phyloP scores from a whole-genome alignment of 1,284 basidiomycete species.

The Quambalaria eucalypti region DNA sequence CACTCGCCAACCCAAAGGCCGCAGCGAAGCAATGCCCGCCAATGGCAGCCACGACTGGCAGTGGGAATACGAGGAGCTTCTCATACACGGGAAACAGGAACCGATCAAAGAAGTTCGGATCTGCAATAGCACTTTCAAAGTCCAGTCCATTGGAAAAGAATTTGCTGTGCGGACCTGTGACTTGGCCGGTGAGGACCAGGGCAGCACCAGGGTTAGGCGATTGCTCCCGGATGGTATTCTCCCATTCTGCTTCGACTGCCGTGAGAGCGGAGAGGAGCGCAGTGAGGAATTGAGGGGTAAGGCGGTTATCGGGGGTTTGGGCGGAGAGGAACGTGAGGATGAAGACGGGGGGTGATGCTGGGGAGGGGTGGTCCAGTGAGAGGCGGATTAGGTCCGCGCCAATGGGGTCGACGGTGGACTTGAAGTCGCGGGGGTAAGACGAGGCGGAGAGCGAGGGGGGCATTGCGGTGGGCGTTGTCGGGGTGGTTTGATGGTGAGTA shows the following conservation, averaged over 20 bases:
- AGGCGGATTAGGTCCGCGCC: no score
- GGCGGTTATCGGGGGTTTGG: conserved; percentile 57
- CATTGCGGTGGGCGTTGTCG: no score
- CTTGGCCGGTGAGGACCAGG: conserved; percentile 28
- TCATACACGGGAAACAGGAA: conserved; percentile 50
- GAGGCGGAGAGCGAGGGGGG: no score
- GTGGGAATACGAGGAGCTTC: conserved; percentile 50
- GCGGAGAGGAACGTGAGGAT: conserved; percentile 26
- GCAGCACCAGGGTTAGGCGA: conserved; percentile 28
- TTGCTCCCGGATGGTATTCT: conserved; percentile 43
- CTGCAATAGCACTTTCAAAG: conserved; percentile 57
- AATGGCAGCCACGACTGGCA: conserved; percentile 68
- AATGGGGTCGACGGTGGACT: no score
- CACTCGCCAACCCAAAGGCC: conserved; percentile 68
- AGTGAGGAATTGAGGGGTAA: conserved; percentile 57
- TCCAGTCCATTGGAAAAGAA: conserved; percentile 58
- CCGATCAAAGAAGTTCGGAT: conserved; percentile 59
- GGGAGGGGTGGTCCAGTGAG: no score
- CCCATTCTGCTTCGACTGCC: conserved; percentile 69
- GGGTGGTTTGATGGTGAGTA: no score
- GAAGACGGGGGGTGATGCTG: conserved; percentile 24
- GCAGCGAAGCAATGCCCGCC: conserved; percentile 88
- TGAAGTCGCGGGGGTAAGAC: no score
- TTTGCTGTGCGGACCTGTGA: conserved; percentile 13
- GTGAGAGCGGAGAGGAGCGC: conserved; percentile 66